Base-by-base conservation (phyloP, 2,329 filamentous ascomycete species). In the Pyricularia sp. region DNA sequence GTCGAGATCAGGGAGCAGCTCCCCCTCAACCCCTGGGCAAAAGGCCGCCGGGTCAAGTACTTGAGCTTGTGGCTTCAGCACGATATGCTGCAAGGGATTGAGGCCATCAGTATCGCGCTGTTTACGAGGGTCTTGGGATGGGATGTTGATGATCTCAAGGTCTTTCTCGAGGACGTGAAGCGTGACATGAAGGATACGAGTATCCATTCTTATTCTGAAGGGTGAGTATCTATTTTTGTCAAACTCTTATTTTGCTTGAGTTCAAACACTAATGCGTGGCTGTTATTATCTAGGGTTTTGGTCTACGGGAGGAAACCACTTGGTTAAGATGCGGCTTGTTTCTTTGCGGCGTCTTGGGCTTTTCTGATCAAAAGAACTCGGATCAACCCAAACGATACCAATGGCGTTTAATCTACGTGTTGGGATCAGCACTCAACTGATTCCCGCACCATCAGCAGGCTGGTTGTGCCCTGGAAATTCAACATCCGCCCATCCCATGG, bases 401-500 rank as follows among this genome's bases (percentile, higher is more conserved):
- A 61, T 23, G 23, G 10, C 3, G 26, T 61, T 25, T 26, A 26
- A 11, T 26, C 23, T 11, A 12, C n/a, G 12, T 25, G 4, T 26
- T 7, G 7, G 42, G 2, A 9, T 3, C 14, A 61, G 9, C 7
- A 9, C 58, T 61, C n/a, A 61, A 26, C 58, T 61, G 25, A 25
- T 5, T 26, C 9, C 58, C 23, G n/a, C 58, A 26, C n/a, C 12
- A 26, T 26, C 58, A 61, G 17, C 5, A 25, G 58, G n/a, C 25
- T 61, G 58, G 26, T 11, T 25, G 5, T 23, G n/a, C 28, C 63
- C 63, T 28, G 14, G 2, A 1, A 25, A 23, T 42, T 55, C 68
- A 25, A 33, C 26, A 2, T 68, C 31, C 14, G 79, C 76, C 82
- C 82, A 84, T 0, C 77, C 77, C 79, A 80, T 79, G 0, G 80